Base-by-base conservation (phyloP, 2,329 filamentous ascomycete genomes). In the Ascochyta rabiei region DNA sequence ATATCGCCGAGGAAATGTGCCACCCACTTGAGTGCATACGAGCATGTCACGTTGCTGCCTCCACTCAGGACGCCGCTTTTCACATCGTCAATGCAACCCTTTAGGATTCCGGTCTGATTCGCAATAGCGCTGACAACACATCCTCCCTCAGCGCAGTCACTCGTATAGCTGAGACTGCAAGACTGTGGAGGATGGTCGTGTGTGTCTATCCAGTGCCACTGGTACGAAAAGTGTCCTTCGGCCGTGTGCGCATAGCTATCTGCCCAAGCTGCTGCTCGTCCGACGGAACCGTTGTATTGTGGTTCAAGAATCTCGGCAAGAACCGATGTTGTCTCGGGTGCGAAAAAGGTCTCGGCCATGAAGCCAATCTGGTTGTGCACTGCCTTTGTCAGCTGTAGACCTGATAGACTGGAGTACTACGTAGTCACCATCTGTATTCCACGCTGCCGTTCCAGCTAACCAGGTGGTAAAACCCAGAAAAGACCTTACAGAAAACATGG, bases 331-430 rank as follows among this genome's bases (percentile, higher is more conserved):
- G 76, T 74, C 35, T 69, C 51, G 3, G 71, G 62, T 1, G 61
- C 66, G 33, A 77, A 66, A 51, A 76, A 74, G 6, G 64, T 62
- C 47, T 76, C 75, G 30, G 74, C 74, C 62, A 73, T 69, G 64
- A 74, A 75, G 40, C 73, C 75, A 42, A 77, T 75, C 43, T 77
- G 75, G 40, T 77, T 75, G 55, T 77, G 75, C 4, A 77, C 74
- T 72, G 44, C 30, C 4, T 15, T 3, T 31, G 41, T 69, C 38
- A 67, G 56, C 26, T 23, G 19, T 3, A 31, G 13, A 13, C 9
- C 15, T 30, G 13, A 15, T 9, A 7, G 7, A 3, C 6, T 12
- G 16, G 12, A 12, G 1, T 18, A 39, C 18, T 19, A 12, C 7
- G 13, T 28, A 39, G 2, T 19, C 23, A 73, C 72, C 72, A 62